These are phyloP conservation scores for Anaeramoeba flamelloides DNA, from an alignment of 78 protist species.

Conservation along the genomic window DNA sequence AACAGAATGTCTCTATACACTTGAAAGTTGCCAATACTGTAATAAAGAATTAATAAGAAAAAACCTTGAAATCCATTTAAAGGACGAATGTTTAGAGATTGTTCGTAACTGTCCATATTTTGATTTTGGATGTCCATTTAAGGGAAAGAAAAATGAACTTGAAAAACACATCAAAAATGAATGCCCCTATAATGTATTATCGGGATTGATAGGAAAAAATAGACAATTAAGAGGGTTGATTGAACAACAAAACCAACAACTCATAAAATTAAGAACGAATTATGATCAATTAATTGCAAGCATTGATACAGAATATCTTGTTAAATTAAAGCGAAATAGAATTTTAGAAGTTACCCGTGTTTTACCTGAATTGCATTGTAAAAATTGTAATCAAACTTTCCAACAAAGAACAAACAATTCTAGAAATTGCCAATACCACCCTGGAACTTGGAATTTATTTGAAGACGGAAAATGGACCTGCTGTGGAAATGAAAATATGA, in stretches of 20 bases:
- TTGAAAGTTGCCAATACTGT: background rate
- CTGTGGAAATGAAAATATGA: background rate
- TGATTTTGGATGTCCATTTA: background rate
- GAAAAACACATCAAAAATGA: background rate
- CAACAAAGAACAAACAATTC: background rate
- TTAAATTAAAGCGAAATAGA: background rate
- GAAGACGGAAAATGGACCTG: background rate
- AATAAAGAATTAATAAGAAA: background rate
- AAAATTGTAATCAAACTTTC: background rate
- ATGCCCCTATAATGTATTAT: background rate
- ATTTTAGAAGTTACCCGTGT: background rate
- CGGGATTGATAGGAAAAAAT: background rate
- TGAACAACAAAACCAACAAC: background rate
- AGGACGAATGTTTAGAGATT: background rate
- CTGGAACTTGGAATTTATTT: background rate
- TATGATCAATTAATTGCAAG: background rate
- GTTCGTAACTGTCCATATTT: background rate
- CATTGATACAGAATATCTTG: background rate
- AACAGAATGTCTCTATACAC: background rate
- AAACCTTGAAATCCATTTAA: background rate
- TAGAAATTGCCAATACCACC: background rate
- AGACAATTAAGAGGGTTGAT: background rate
- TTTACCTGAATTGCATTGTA: background rate
- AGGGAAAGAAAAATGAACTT: background rate
- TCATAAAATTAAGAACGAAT: background rate